phyloP scores from a whole-genome alignment of 192 early-diverging fungal genomes.

The Dissophora globulifera region DNA sequence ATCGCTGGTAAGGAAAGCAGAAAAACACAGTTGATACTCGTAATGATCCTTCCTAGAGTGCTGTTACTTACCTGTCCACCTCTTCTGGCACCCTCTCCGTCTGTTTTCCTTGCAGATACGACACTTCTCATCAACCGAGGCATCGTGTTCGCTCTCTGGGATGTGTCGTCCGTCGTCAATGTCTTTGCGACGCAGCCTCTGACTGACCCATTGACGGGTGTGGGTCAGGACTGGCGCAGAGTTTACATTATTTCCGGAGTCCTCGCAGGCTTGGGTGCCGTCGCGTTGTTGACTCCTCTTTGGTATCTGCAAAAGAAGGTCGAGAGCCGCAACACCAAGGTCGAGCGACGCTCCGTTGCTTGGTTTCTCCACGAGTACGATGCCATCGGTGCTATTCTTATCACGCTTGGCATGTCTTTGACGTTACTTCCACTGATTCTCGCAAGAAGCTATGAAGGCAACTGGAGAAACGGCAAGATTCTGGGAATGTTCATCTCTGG shows the following conservation, averaged over 20 bases:
- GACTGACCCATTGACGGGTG: conserved; percentile 15
- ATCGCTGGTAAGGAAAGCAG: conserved; percentile 51
- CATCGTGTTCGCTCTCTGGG: conserved; percentile 42
- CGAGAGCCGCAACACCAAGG: background rate
- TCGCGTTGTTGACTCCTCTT: conserved; percentile 35
- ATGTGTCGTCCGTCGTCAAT: conserved; percentile 30
- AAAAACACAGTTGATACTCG: too few species aligned
- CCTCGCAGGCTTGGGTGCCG: conserved; percentile 21
- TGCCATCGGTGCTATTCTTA: conserved; percentile 36
- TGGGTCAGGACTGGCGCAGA: conserved; percentile 34
- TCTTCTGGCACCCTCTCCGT: background rate
- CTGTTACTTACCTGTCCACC: too few species aligned
- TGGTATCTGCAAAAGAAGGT: conserved; percentile 40
- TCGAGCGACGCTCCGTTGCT: conserved; percentile 13
- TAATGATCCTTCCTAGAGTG: too few species aligned
- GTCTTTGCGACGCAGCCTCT: conserved; percentile 23
- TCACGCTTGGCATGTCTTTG: conserved; percentile 33
- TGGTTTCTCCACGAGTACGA: conserved; percentile 51
- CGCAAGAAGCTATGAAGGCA: conserved; percentile 29
- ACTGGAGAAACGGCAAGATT: conserved; percentile 36
- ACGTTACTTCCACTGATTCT: conserved; percentile 43
- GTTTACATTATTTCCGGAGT: conserved; percentile 25
- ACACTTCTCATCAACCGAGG: conserved; percentile 42
- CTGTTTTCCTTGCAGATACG: too few species aligned
- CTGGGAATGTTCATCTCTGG: conserved; percentile 36